Evolutionary conservation across 192 early-diverging fungal genomes (phyloP), one percentile per base, ranked within the genome.

Genomic region (Gamsiella multidivaricata): DNA sequence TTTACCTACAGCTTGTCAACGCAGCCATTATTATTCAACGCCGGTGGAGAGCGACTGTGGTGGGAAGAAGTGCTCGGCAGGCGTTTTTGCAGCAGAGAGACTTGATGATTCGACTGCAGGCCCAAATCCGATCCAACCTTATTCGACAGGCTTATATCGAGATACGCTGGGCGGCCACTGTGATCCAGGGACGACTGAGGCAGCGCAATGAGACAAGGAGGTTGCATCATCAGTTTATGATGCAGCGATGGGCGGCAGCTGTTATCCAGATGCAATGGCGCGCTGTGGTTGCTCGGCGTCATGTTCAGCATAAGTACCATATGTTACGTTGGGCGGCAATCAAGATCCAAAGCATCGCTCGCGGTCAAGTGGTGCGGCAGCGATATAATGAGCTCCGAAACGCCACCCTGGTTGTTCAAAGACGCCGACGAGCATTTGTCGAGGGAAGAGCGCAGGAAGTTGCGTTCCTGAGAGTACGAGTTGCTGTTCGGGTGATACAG

Each of bases 251-350:
- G 69, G 79, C 79, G 1, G 79, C 69, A 17, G 23, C 41, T 60
- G 70, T 72, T 5, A 67, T 80, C 15, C 79, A 80, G 18, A 22
- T 43, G 12, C 52, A 57, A 5, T 80, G 79, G 79, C 54, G 69
- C 3, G 69, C 70, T 0, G 25, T 46, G 2, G 6, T 80, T 5
- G 65, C 68, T n/a, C 33, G 37, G 4, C 46, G 79, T 1, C n/a
- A 61, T 5, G 51, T 56, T 2, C 59, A 63, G 22, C 51, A 72
- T 3, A 8, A 52, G 18, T 80, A 73, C 39, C 79, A 73, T 26
- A 41, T 54, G 54, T 15, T 63, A 3, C 79, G 56, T 1, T 55
- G 69, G 51, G 52, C 58, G 0, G 54, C 50, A 9, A 43, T 73
- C 41, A 54, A 23, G 26, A 61, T 72, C 15, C 79, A 80, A 34